Base-by-base conservation (phyloP, 2,329 filamentous ascomycete genomes). In the Talaromyces sp. region DNA sequence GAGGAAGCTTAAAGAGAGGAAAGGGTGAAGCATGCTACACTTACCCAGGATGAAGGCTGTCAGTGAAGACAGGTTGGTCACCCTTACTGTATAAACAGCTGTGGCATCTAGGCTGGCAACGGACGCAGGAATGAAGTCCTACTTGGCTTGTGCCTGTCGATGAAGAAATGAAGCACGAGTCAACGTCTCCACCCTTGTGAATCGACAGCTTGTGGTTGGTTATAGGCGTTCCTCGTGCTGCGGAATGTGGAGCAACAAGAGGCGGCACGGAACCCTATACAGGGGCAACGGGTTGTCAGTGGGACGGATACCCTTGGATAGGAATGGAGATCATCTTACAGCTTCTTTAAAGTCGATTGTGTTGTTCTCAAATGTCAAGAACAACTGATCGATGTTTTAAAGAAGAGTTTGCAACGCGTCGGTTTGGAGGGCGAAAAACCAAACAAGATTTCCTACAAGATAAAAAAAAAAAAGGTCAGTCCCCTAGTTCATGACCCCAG, bases 151-250 rank as follows among this genome's bases (percentile, higher is more conserved):
- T 69, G 68, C 67, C 74, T 72, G 69, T 73, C 69, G 73, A 66
- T 70, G 65, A 60, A 71, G 66, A 72, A 70, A 71, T 72, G 70
- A 76, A 79, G 74, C 62, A 77, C 77, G 76, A 79, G 72, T 74
- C 66, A 79, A 79, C 76, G 76, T 74, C 75, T 79, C 77, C 76
- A 75, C 74, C 72, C 69, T 69, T 73, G 70, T 67, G 69, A 70
- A 68, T 66, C 56, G 62, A 64, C 69, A 70, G 66, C 68, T 71
- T 62, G 21, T 69, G 66, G 64, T 65, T 65, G 64, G 58, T 58
- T 43, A 54, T 63, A 63, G 64, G 63, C 61, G 66, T 69, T 69
- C 69, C 70, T 73, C 61, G 68, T 67, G 66, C 68, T 69, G 68
- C 67, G 70, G 73, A 75, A 75, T 73, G 72, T 74, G 71, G 71